Evolutionary conservation across 805 yeast species (phyloP).

Genomic region (Wickerhamomyces pijperi): DNA sequence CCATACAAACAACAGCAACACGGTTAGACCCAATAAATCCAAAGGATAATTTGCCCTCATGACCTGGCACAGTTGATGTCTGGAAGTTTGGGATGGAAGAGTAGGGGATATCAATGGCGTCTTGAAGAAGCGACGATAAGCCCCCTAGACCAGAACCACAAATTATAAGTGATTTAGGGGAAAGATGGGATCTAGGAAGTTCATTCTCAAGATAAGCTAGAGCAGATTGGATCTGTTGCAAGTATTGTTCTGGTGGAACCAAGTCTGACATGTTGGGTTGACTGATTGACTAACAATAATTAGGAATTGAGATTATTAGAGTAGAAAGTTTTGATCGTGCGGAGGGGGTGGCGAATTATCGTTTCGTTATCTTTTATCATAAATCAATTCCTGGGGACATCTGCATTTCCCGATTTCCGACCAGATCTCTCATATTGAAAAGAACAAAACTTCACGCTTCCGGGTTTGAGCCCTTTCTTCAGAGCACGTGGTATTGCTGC

Average conservation of each 20-base stretch:
- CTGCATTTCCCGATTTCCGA: no score
- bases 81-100: conserved; percentile 69
- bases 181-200: background rate
- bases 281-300: background rate
- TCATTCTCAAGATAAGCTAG: background rate
- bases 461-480: no score
- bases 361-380: no score
- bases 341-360: no score
- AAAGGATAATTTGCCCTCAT: conserved; percentile 70
- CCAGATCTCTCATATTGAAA: no score
- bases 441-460: no score
- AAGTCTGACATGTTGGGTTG: background rate
- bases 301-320: background rate
- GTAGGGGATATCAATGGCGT: conserved; percentile 46
- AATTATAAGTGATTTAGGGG: conserved; percentile 64
- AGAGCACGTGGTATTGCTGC: no score
- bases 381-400: no score
- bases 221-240: background rate
- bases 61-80: conserved; percentile 81
- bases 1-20: conserved; percentile 85
- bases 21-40: conserved; percentile 60
- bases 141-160: conserved; percentile 96
- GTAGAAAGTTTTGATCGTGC: no score
- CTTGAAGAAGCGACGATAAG: conserved; percentile 37
- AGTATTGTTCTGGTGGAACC: background rate